Evolutionary conservation across 169 alveolate species (phyloP).

Genomic region (Amoebophrya sp.): DNA sequence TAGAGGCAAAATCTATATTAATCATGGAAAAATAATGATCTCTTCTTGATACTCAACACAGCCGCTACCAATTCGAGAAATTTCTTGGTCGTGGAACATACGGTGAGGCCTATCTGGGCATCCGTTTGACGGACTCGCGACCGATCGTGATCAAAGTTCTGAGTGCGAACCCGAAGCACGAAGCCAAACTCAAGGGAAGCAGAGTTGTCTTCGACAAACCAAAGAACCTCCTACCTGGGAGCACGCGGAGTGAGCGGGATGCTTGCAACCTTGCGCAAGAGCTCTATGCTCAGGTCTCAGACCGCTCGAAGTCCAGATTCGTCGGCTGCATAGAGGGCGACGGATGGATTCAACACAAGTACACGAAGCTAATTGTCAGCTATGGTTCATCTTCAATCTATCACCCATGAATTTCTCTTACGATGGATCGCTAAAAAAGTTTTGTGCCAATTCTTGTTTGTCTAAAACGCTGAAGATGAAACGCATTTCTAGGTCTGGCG

Average conservation of each 20-base stretch:
- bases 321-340: slow-evolving; percentile 20
- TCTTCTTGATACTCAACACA: not conserved
- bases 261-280: not conserved
- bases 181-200: not conserved
- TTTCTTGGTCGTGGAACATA: not conserved
- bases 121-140: not conserved
- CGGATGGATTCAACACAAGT: not conserved
- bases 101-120: slow-evolving; percentile 4
- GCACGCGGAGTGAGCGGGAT: not conserved
- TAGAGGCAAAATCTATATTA: too few relatives aligned
- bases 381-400: too few relatives aligned
- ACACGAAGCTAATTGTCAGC: too few relatives aligned
- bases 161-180: not conserved
- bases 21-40: not conserved
- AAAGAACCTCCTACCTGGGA: not conserved
- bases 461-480: too few relatives aligned
- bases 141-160: slow-evolving; percentile 5
- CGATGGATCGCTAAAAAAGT: too few relatives aligned
- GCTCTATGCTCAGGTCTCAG: not conserved
- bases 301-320: not conserved
- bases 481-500: not conserved
- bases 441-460: too few relatives aligned
- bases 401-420: too few relatives aligned
- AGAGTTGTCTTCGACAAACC: slow-evolving; percentile 7
- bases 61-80: not conserved